Evolutionary conservation across 2,329 filamentous ascomycete species (phyloP), one percentile per base, ranked within the genome.

Genomic region (Coniochaeta sp.): DNA sequence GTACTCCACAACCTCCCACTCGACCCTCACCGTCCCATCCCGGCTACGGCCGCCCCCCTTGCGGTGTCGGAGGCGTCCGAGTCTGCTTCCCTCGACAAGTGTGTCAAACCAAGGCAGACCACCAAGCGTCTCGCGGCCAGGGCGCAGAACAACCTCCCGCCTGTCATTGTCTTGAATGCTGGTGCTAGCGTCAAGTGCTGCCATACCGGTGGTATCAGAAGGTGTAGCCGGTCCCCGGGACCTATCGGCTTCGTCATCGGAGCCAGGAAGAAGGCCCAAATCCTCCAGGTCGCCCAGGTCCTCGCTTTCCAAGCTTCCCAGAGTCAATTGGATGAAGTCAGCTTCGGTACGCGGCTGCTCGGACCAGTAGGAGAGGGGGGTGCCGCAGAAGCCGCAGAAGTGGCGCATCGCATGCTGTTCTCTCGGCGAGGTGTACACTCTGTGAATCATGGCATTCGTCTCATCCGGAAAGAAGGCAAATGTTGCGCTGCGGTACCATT

Each of bases 381-480:
- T 96, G 58, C 93, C 93, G 72, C 93, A 96, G 76, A 89, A 96
- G 26, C 93, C 93, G 74, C 93, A 97, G 74, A 97, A 97, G 66
- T 91, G 84, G 57, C 90, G 86, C 70, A 89, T 86, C 1, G 84
- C 79, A 67, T 82, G 76, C 58, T 81, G 79, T 58, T 83, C 81
- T 66, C 79, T 75, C 2, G 78, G 79, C 24, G 87, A 82, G 11
- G 84, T 84, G 72, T 90, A 92, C 56, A 82, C 80, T 44, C 87
- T 83, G 60, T 84, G 85, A 70, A 92, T 92, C 58, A 79, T 78
- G 59, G 78, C 67, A 71, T 85, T 82, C 17, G 86, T 85, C 76
- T 96, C 93, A 73, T 96, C 90, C 2, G 88, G 83, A 71, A 88
- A 92, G 71, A 87, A 89, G 55, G 91, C 84, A 65, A 86, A 82